phyloP scores from a whole-genome alignment of 495 filamentous ascomycete genomes.

The Cetradonia linearis region DNA sequence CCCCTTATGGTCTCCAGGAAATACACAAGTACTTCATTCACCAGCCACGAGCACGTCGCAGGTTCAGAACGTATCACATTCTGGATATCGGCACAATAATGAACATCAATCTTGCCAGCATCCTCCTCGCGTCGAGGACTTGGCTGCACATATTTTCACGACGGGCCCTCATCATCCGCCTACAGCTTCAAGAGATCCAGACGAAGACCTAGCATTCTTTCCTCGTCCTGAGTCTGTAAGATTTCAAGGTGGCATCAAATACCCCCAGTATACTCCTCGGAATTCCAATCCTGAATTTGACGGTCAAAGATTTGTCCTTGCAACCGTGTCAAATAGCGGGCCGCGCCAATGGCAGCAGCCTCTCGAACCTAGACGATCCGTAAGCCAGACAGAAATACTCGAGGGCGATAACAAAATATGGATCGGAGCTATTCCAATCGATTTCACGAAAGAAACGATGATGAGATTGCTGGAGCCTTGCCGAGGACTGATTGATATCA shows the following conservation, averaged over 20 bases:
- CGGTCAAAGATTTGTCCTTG: not conserved
- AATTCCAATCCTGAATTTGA: not conserved
- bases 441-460: slow-evolving; percentile 3
- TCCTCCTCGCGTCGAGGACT: not conserved
- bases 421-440: slow-evolving; percentile 2
- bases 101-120: not conserved
- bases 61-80: not conserved
- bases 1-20: not conserved
- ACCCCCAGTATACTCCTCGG: not conserved
- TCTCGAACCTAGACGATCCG: not conserved
- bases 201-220: not conserved
- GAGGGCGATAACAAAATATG: slow-evolving; percentile 10
- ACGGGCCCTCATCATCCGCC: not conserved
- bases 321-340: slow-evolving; percentile 1
- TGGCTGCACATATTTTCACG: not conserved
- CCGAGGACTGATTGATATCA: not conserved
- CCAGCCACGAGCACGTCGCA: not conserved
- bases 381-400: not conserved
- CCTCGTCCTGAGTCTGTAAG: not conserved
- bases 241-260: not conserved
- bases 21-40: not conserved
- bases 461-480: slow-evolving; percentile 4
- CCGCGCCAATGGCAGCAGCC: not conserved
- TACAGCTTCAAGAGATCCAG: not conserved
- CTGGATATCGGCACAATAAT: not conserved